Conservation (phyloP, 1,139 yeast species). For the Pichia sorboxylosa region DNA sequence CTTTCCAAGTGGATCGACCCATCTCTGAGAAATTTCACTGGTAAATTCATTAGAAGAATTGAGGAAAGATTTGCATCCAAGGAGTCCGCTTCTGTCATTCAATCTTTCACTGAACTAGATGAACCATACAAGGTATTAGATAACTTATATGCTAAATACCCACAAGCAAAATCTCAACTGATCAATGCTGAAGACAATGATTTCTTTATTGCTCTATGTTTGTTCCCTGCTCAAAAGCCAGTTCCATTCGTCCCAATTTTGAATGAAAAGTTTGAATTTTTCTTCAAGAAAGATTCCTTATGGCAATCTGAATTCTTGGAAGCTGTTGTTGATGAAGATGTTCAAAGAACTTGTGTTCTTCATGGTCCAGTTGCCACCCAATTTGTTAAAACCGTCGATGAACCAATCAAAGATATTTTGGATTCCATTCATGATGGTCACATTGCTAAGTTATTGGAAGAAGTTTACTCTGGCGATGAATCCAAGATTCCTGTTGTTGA, state of each 20-base stretch:
- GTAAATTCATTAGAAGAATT: conserved; percentile 79
- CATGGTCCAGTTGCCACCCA: conserved; percentile 99
- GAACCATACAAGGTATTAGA: conserved; percentile 52
- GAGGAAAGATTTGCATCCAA: conserved; percentile 84
- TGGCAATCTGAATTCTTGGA: conserved; percentile 99
- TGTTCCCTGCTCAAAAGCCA: conserved; percentile 85
- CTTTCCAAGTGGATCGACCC: conserved; percentile 82
- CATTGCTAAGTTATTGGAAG: conserved; percentile 54
- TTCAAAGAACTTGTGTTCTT: conserved; percentile 93
- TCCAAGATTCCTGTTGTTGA: conserved; percentile 76
- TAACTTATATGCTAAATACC: conserved; percentile 53
- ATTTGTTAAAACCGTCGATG: conserved; percentile 75
- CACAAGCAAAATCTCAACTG: conserved; percentile 67
- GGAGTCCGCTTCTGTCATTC: conserved; percentile 55
- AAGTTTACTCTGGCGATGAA: conserved; percentile 58
- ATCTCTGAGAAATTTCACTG: conserved; percentile 76
- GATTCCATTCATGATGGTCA: conserved; percentile 89
- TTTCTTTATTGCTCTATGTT: conserved; percentile 75
- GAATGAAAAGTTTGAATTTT: conserved; percentile 88
- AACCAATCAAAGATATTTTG: conserved; percentile 84
- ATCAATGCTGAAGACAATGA: conserved; percentile 94
- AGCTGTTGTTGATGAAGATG: conserved; percentile 92
- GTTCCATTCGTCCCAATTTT: conserved; percentile 95
- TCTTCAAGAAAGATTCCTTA: conserved; percentile 95
- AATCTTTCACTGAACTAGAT: conserved; percentile 57